A percentile compares a stretch with the other conserved stretches of the same genome.
Evolutionary conservation across 441 rosid species (phyloP).

Genomic region (Raphanus hybrid): DNA sequence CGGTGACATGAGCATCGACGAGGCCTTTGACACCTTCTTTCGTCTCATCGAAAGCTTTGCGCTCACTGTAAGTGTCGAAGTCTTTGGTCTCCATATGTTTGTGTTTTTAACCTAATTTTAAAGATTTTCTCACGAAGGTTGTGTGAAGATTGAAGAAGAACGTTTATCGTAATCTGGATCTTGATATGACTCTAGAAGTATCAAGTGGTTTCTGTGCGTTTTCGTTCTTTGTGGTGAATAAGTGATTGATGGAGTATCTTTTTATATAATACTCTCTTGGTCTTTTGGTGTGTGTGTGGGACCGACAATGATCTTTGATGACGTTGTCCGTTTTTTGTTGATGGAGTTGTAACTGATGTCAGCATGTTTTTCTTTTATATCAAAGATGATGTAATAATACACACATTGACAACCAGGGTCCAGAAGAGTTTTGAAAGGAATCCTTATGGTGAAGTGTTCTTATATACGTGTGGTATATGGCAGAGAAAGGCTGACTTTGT

Average conservation of each 20-base stretch:
- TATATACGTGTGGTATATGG: background rate
- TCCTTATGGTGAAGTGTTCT: background rate
- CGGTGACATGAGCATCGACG: conserved; percentile 48
- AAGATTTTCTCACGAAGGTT: background rate
- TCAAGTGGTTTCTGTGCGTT: background rate
- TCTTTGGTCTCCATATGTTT: background rate
- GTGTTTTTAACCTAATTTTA: background rate
- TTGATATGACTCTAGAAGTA: background rate
- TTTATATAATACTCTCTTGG: background rate
- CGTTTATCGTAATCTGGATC: background rate
- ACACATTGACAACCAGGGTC: background rate
- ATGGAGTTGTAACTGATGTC: background rate
- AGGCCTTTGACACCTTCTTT: conserved; percentile 62
- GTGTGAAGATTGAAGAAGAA: background rate
- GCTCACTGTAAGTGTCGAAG: conserved; percentile 12
- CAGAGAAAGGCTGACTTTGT: background rate
- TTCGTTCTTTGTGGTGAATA: background rate
- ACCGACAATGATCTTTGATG: background rate
- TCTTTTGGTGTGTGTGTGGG: background rate
- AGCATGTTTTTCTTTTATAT: background rate
- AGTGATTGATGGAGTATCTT: background rate
- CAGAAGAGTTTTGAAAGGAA: background rate
- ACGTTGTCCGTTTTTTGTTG: conserved; percentile 6
- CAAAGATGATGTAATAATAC: background rate
- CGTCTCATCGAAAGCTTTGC: conserved; percentile 53